These are phyloP conservation scores for Aureobasidium uvarum DNA, from an alignment of 2,329 filamentous ascomycete genomes.

Conservation along the genomic window DNA sequence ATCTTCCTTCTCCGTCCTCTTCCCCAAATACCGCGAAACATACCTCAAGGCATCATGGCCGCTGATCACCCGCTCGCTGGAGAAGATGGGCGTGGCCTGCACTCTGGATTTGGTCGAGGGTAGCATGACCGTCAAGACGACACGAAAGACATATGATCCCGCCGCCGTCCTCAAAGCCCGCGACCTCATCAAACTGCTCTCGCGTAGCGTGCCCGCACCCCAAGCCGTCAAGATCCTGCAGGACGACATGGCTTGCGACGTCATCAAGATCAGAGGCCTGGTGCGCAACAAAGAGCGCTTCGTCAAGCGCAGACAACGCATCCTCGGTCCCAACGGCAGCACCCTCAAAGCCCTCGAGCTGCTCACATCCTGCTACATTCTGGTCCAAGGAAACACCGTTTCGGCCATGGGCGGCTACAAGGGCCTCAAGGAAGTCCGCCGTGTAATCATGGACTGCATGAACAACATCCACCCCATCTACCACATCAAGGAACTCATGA, in stretches of 20 bases:
- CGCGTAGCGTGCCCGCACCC: constrained; percentile 85
- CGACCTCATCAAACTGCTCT: constrained; percentile 89
- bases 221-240: constrained; percentile 94
- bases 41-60: constrained; percentile 95
- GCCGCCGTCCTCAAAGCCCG: constrained; percentile 90
- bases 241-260: constrained; percentile 86
- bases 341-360: constrained; percentile 94
- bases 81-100: constrained; percentile 85
- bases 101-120: constrained; percentile 93
- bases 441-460: constrained; percentile 95
- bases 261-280: constrained; percentile 90
- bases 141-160: constrained; percentile 85
- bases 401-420: constrained; percentile 89
- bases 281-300: constrained; percentile 94
- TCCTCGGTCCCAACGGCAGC: constrained; percentile 85
- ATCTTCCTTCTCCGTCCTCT: constrained; percentile 79
- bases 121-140: constrained; percentile 95
- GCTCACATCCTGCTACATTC: constrained; percentile 84
- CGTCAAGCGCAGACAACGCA: constrained; percentile 88
- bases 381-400: constrained; percentile 97
- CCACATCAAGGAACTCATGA: constrained; percentile 95
- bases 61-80: constrained; percentile 78
- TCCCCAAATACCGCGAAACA: constrained; percentile 94
- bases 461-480: constrained; percentile 86
- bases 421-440: constrained; percentile 85